Base-by-base conservation (phyloP, 2,329 filamentous ascomycete genomes). In the Beauveria rudraprayagi region DNA sequence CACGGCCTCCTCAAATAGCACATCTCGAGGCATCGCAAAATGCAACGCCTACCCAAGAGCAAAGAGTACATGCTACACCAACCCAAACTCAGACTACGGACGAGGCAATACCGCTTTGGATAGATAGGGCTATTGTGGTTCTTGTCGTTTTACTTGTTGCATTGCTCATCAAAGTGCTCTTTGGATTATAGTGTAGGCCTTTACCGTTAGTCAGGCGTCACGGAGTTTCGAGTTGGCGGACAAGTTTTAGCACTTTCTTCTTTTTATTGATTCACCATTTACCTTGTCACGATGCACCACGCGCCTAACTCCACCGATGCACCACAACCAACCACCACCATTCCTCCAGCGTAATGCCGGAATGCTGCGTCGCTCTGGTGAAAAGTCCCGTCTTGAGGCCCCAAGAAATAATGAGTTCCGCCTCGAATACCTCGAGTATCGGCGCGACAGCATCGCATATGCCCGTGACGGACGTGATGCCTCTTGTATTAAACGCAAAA, bases 41-140 rank as follows among this genome's bases (percentile, higher is more conserved):
- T 62, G 40, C 61, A 55, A 8, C 62, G 37, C 56, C 62, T 56
- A n/a, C 61, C 26, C 40, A 58, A 47, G 62, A 62, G 30, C 65
- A 60, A 2, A 34, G 43, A 14, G 8, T 65, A 62, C 37, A 63
- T 56, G 34, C 61, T 61, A 41, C 62, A 57, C 47, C 56, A 54
- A 34, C 58, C 48, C 34, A 54, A 26, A 40, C 37, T 40, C 48
- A 24, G 54, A 64, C 50, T 57, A 63, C 59, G 61, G 66, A 70
- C 17, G 79, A 83, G 30, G 83, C 78, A 2, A 82, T 90, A 17
- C 83, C 87, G 1, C 75, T 85, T 14, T 96, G 91, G 89, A 79
- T 96, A 19, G 92, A 96, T 72, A 84, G 90, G 64, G 83, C 87
- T 43, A 96, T 96, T 65, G 84, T 87, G 24, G 87, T 84, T 7